Conservation (phyloP, 139 green algal genomes). For the Picochlorum sp. region DNA sequence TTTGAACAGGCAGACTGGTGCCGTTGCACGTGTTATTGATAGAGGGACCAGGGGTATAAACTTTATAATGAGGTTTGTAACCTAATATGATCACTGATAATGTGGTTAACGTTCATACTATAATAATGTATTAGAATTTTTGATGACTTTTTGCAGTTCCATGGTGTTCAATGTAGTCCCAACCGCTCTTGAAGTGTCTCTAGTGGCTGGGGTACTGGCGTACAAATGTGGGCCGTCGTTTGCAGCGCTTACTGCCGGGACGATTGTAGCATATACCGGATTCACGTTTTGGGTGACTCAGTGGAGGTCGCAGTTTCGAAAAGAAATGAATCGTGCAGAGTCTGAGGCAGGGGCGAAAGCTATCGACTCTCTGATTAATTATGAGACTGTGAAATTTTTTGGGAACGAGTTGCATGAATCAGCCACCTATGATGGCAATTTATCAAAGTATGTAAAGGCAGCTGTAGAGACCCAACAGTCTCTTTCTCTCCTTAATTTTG, state of each 20-base stretch:
- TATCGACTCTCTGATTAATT: constrained; percentile 94
- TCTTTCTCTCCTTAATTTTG: constrained; percentile 85
- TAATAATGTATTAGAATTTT: too few species aligned
- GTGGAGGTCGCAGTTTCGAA: constrained; percentile 80
- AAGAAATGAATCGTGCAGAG: constrained; percentile 80
- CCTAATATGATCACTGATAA: background rate
- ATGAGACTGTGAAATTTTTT: constrained; percentile 94
- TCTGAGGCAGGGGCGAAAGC: constrained; percentile 43
- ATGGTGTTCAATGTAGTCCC: constrained; percentile 96
- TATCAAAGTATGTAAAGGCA: constrained; percentile 58
- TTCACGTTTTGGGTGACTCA: constrained; percentile 83
- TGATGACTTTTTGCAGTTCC: too few species aligned
- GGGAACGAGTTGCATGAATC: constrained; percentile 78
- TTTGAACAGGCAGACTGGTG: constrained; percentile 78
- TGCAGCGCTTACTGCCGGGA: constrained; percentile 71
- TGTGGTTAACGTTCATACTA: background rate
- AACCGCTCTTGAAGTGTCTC: constrained; percentile 76
- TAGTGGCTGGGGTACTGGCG: constrained; percentile 77
- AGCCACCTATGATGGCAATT: constrained; percentile 65
- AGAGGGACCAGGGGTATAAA: constrained; percentile 87
- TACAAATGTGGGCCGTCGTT: constrained; percentile 82
- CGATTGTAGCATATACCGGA: constrained; percentile 71
- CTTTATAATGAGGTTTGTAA: constrained; percentile 82
- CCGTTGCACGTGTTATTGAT: constrained; percentile 79
- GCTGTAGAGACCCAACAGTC: constrained; percentile 68